These are phyloP conservation scores for Penicillium digitatum DNA, from an alignment of 2,329 filamentous ascomycete species.

Conservation along the genomic window DNA sequence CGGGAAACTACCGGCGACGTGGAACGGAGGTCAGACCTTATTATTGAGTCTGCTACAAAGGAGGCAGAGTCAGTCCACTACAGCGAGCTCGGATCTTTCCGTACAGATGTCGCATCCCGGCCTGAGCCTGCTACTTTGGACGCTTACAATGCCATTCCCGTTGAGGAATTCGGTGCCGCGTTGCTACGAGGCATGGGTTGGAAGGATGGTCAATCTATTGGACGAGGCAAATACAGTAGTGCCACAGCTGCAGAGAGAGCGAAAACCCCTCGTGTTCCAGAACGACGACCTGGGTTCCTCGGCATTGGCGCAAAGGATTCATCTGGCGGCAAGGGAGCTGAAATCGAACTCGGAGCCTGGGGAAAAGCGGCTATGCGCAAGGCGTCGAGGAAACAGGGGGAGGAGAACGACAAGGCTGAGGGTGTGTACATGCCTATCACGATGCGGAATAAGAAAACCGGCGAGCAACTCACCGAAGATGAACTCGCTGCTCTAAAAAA, in stretches of 20 bases:
- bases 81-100: conserved; percentile 58
- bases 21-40: conserved; percentile 45
- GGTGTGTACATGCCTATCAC: conserved; percentile 60
- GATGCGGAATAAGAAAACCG: conserved; percentile 59
- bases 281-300: conserved; percentile 72
- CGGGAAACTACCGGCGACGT: conserved; percentile 49
- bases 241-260: conserved; percentile 43
- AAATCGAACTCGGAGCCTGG: conserved; percentile 76
- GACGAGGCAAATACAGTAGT: conserved; percentile 52
- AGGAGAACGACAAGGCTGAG: conserved; percentile 43
- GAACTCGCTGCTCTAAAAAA: conserved; percentile 54
- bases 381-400: conserved; percentile 55
- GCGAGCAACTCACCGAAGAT: conserved; percentile 60
- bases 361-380: conserved; percentile 59
- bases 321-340: conserved; percentile 49
- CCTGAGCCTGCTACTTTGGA: conserved; percentile 73
- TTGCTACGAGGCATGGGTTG: conserved; percentile 92
- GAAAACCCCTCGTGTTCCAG: conserved; percentile 60
- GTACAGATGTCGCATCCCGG: conserved; percentile 64
- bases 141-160: conserved; percentile 82
- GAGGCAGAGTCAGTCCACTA: conserved; percentile 25
- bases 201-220: conserved; percentile 65
- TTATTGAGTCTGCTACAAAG: conserved; percentile 47
- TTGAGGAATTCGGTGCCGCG: conserved; percentile 91
- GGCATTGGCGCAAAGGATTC: conserved; percentile 86